A percentile compares a stretch with the other conserved stretches of the same genome.
phyloP scores from a whole-genome alignment of 371 early-diverging fungal species.

The Choanephora cucurbitarum region DNA sequence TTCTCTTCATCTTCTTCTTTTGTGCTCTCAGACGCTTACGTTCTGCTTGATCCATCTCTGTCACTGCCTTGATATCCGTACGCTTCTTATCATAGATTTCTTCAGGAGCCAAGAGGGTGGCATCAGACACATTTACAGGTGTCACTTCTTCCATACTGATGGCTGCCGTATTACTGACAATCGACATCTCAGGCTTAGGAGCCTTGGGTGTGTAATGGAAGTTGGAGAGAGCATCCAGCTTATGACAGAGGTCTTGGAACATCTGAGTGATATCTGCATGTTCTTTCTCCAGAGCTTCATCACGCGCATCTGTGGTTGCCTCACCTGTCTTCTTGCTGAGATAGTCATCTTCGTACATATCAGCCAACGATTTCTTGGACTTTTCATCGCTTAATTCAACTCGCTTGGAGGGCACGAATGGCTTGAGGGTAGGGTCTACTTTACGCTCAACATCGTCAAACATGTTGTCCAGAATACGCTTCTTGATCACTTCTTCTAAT shows the following conservation, averaged over 20 bases:
- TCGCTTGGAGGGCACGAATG: slow-evolving; percentile 78
- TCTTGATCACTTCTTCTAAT: slow-evolving; percentile 92
- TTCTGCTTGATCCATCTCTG: slow-evolving; percentile 76
- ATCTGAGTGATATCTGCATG: slow-evolving; percentile 81
- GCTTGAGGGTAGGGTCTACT: slow-evolving; percentile 67
- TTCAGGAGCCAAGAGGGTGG: slow-evolving; percentile 85
- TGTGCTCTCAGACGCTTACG: slow-evolving; percentile 67
- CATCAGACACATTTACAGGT: slow-evolving; percentile 85
- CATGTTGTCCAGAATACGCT: slow-evolving; percentile 78
- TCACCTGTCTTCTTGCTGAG: slow-evolving; percentile 63
- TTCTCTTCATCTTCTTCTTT: slow-evolving; percentile 68
- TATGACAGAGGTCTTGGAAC: slow-evolving; percentile 73
- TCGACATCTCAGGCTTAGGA: slow-evolving; percentile 73
- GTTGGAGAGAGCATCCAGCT: slow-evolving; percentile 91
- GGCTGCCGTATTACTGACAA: slow-evolving; percentile 84
- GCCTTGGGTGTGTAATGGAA: slow-evolving; percentile 89
- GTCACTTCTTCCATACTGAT: slow-evolving; percentile 94
- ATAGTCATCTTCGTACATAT: slow-evolving; percentile 92
- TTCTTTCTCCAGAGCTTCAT: slow-evolving; percentile 69
- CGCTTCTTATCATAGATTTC: slow-evolving; percentile 83
- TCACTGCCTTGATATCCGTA: slow-evolving; percentile 61
- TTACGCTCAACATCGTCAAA: slow-evolving; percentile 94
- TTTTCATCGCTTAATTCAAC: slow-evolving; percentile 83
- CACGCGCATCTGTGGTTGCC: slow-evolving; percentile 64
- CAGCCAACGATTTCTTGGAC: slow-evolving; percentile 84